A percentile compares a stretch with the other conserved stretches of the same genome.
Conservation (phyloP, 352 stramenopile species). For the Pythium apleroticum region DNA sequence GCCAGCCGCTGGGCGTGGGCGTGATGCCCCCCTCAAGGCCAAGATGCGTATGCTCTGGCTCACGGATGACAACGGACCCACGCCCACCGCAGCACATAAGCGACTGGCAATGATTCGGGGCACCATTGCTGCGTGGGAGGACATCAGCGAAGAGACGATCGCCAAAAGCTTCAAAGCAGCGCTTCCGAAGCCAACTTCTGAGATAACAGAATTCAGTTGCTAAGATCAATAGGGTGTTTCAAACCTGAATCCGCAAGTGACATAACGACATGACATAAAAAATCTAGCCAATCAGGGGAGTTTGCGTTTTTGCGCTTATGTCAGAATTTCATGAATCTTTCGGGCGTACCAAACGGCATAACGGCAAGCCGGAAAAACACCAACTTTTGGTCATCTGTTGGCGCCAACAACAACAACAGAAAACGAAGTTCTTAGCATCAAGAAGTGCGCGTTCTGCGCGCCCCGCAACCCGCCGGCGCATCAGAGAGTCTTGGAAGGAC, state of each 20-base stretch:
- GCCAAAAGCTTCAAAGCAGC: conserved; percentile 9
- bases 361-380: background rate
- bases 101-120: background rate
- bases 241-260: background rate
- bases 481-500: too few relatives aligned
- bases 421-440: too few relatives aligned
- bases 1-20: conserved; percentile 23
- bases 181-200: conserved; percentile 4
- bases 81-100: background rate
- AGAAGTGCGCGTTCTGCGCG: too few relatives aligned
- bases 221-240: conserved; percentile 5
- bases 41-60: background rate
- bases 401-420: background rate
- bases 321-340: background rate
- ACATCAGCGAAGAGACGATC: conserved; percentile 9
- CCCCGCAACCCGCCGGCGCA: too few relatives aligned
- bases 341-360: background rate
- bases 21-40: conserved; percentile 10
- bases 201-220: background rate
- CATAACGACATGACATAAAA: background rate
- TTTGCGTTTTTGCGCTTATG: background rate
- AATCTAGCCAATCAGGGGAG: background rate
- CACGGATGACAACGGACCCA: conserved; percentile 1
- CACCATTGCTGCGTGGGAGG: conserved; percentile 3
- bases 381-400: too few relatives aligned